Evolutionary conservation across 1,284 basidiomycete genomes (phyloP).

Genomic region (Polyporus tsugae): DNA sequence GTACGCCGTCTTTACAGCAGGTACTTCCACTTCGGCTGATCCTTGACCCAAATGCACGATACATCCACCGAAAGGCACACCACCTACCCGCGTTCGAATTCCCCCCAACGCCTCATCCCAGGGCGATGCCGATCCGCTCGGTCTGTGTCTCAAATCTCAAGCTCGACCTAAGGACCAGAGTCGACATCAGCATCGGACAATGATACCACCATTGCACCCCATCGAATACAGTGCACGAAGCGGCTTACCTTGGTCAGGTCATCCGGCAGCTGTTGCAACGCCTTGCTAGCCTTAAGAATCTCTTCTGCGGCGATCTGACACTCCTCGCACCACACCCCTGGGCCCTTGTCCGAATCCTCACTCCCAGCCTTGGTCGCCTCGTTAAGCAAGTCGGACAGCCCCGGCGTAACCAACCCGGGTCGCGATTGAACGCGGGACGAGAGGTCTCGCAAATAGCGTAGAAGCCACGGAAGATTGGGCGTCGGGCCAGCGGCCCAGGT

Average conservation of each 20-base stretch:
- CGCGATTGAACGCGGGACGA: not conserved
- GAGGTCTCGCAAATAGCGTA: not conserved
- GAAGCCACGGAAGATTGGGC: not conserved
- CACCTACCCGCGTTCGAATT: not conserved
- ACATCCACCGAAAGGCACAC: too few species aligned
- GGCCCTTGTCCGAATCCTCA: not conserved
- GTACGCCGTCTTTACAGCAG: not conserved
- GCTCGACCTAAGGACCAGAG: not conserved
- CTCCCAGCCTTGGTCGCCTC: not conserved
- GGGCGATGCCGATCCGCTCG: not conserved
- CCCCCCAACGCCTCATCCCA: not conserved
- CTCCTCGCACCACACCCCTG: not conserved
- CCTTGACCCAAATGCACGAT: not conserved
- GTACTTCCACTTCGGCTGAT: not conserved
- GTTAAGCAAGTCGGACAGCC: not conserved
- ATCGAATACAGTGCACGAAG: not conserved
- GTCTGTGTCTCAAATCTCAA: not conserved
- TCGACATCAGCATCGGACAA: not conserved
- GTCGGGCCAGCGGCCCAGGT: not conserved
- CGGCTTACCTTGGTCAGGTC: not conserved
- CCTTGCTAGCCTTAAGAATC: not conserved
- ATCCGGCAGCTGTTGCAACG: not conserved
- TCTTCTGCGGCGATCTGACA: slow-evolving; percentile 4
- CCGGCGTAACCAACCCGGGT: not conserved
- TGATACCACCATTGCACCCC: not conserved